phyloP scores from a whole-genome alignment of 1,284 basidiomycete species.

The Clitocybe nebularis region DNA sequence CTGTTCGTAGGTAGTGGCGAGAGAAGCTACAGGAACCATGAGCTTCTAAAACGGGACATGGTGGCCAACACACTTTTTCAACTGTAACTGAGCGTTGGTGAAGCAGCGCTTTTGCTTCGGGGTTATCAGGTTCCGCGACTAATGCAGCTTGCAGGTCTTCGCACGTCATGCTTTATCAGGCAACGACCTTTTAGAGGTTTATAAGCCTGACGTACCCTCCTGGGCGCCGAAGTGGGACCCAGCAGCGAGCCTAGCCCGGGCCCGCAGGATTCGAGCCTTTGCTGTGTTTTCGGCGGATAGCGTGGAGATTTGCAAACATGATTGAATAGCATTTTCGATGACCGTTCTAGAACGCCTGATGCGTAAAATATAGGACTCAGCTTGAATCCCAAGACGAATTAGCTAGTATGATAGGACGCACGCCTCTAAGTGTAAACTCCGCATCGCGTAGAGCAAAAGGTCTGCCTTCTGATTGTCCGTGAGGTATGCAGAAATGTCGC shows the following conservation, averaged over 20 bases:
- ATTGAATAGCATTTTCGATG: slow-evolving; percentile 72
- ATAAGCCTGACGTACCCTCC: slow-evolving; percentile 44
- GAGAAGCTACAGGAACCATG: slow-evolving; percentile 22
- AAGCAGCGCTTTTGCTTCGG: slow-evolving; percentile 59
- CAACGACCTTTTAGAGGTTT: background rate
- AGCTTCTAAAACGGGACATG: background rate
- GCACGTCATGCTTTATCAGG: slow-evolving; percentile 15
- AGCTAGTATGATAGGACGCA: slow-evolving; percentile 17
- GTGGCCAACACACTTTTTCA: slow-evolving; percentile 33
- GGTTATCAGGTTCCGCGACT: slow-evolving; percentile 60
- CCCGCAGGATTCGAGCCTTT: slow-evolving; percentile 59
- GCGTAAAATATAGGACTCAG: background rate
- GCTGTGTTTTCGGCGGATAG: slow-evolving; percentile 50
- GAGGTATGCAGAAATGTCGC: slow-evolving; percentile 54
- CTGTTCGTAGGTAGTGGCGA: slow-evolving; percentile 30
- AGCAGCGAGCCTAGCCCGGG: slow-evolving; percentile 54
- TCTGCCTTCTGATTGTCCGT: slow-evolving; percentile 63
- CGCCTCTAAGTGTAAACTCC: slow-evolving; percentile 45
- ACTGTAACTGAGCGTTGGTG: slow-evolving; percentile 44
- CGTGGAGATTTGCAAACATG: slow-evolving; percentile 55
- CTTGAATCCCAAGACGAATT: too few species aligned
- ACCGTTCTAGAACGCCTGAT: slow-evolving; percentile 51
- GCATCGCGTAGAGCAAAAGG: slow-evolving; percentile 59
- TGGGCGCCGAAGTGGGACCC: slow-evolving; percentile 59
- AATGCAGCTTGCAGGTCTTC: slow-evolving; percentile 65